These are phyloP conservation scores for Bruguiera gymnorhiza DNA, from an alignment of 345 rosid genomes.

Conservation along the genomic window DNA sequence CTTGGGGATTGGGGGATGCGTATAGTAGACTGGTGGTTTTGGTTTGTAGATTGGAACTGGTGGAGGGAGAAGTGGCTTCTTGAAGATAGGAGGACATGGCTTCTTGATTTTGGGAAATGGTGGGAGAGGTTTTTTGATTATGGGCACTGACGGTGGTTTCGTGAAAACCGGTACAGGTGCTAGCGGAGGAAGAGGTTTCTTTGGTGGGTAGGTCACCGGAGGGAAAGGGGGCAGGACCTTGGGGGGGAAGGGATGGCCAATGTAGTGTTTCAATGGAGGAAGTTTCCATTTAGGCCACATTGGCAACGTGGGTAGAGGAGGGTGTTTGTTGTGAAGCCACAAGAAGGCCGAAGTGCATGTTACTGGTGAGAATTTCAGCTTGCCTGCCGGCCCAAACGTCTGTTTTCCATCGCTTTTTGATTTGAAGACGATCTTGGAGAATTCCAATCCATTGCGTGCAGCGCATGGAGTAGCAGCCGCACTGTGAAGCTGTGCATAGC, in stretches of 20 bases:
- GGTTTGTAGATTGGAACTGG: slow-evolving; percentile 23
- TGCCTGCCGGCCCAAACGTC: slow-evolving; percentile 8
- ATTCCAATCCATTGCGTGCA: slow-evolving; percentile 6
- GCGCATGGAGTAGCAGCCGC: slow-evolving; percentile 9
- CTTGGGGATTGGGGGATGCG: background rate
- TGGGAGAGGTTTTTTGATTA: slow-evolving; percentile 15
- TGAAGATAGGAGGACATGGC: background rate
- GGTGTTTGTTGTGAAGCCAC: slow-evolving; percentile 15
- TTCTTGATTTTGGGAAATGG: slow-evolving; percentile 8
- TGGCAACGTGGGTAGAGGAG: background rate
- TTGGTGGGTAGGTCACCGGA: slow-evolving; percentile 4
- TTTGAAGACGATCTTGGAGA: slow-evolving; percentile 12
- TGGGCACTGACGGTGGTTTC: background rate
- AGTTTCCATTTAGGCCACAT: background rate
- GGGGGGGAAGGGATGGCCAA: background rate
- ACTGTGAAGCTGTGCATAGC: slow-evolving; percentile 21
- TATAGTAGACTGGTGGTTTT: background rate
- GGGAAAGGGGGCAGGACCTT: slow-evolving; percentile 8
- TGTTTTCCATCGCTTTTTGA: background rate
- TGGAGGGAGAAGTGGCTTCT: slow-evolving; percentile 23
- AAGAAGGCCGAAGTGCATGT: slow-evolving; percentile 15
- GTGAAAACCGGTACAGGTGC: background rate
- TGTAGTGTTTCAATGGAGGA: background rate
- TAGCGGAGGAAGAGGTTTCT: background rate
- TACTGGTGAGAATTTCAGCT: slow-evolving; percentile 14